Evolutionary conservation across 2,329 filamentous ascomycete species (phyloP).

Genomic region (Neopestalotiopsis clavispora): DNA sequence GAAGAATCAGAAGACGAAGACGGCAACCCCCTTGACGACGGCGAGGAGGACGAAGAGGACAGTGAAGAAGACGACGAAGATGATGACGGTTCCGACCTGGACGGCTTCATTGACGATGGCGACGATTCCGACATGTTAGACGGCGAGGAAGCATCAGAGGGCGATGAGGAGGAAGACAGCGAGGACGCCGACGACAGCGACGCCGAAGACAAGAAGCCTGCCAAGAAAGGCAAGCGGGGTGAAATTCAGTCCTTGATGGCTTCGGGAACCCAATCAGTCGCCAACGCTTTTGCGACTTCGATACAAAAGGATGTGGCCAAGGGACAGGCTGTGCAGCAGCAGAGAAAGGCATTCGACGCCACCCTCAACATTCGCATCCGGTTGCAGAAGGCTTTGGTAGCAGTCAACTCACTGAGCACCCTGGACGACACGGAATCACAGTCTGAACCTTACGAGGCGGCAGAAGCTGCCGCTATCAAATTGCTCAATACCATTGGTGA

Average conservation of each 20-base stretch:
- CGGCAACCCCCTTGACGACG: slow-evolving; percentile 40
- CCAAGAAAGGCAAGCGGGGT: slow-evolving; percentile 40
- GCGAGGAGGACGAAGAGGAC: slow-evolving; percentile 41
- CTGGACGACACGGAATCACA: slow-evolving; percentile 48
- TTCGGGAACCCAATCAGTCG: slow-evolving; percentile 57
- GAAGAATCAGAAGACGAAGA: slow-evolving; percentile 36
- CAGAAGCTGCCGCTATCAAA: slow-evolving; percentile 83
- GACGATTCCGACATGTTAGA: slow-evolving; percentile 31
- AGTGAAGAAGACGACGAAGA: slow-evolving; percentile 29
- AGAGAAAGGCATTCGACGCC: slow-evolving; percentile 85
- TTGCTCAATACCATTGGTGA: slow-evolving; percentile 82
- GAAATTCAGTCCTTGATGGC: slow-evolving; percentile 40
- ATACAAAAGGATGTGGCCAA: slow-evolving; percentile 82
- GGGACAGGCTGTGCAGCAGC: slow-evolving; percentile 82
- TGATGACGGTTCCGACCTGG: slow-evolving; percentile 21
- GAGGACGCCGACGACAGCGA: slow-evolving; percentile 40
- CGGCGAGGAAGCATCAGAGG: slow-evolving; percentile 34
- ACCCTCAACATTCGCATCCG: slow-evolving; percentile 90
- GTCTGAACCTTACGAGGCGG: slow-evolving; percentile 68
- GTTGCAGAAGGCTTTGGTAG: slow-evolving; percentile 86
- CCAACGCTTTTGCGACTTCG: slow-evolving; percentile 65
- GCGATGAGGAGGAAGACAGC: slow-evolving; percentile 24
- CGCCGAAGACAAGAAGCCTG: slow-evolving; percentile 11
- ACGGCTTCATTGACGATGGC: slow-evolving; percentile 39
- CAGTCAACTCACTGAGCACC: slow-evolving; percentile 73